Base-by-base conservation (phyloP, 352 stramenopile genomes). In the Aphanomyces cochlioides region DNA sequence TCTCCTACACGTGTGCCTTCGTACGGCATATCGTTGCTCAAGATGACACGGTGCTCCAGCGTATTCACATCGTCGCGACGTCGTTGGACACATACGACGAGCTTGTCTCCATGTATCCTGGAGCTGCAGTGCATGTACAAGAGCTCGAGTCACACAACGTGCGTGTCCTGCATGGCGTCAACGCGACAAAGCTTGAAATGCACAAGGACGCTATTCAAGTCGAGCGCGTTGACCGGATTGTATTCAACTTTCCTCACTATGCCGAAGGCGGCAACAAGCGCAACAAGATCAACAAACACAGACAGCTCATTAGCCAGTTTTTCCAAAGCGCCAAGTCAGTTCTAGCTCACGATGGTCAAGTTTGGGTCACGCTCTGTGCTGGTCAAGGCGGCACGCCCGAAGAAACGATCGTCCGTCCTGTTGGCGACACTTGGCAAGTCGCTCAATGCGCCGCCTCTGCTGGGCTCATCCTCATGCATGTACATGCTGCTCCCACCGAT, bases 201-300 rank as follows among this genome's bases (percentile, higher is more conserved):
- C 87, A 84, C 69, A 47, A 73, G 19, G 47, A 70, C n/a, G 28
- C 38, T 10, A 8, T 21, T 39, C 73, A 45, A 21, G 21, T 7
- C n/a, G 28, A 56, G 40, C 59, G 21, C 19, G 89, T 90, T 38
- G 85, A 93, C 59, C 79, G 84, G 21, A 79, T 95, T 64, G 83
- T 95, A 64, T 95, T 95, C 77, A 95, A 95, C 69, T 95, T 93
- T 69, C 87, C 87, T 41, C 86, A 95, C 61, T 92, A 83, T 58
- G 85, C 83, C 34, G 84, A 88, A n/a, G 81, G 83, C 53, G 84
- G 83, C 56, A 87, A 79, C 56, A 84, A 83, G 71, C 79, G 82
- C 65, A 93, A 91, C 81, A 93, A 93, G 72, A 92, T 93, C 66
- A 79, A 92, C 72, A 79, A 81, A 12, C 87, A 95, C 68, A 83